phyloP scores from a whole-genome alignment of 2,329 filamentous ascomycete genomes.

The Xylaria digitata region DNA sequence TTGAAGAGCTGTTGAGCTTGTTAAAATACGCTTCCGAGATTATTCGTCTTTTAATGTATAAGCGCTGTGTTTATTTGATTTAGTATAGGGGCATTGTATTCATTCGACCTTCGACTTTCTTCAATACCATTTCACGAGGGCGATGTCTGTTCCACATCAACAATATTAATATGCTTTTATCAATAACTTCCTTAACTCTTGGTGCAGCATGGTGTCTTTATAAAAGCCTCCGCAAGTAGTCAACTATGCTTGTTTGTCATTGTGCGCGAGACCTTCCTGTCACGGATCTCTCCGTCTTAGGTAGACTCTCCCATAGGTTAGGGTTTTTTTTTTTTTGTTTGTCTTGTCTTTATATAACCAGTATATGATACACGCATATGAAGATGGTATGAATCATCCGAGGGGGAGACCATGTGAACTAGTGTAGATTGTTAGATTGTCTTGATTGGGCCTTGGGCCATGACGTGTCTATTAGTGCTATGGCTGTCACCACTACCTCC shows the following conservation, averaged over 20 bases:
- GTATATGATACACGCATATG: too few species aligned
- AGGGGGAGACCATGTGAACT: too few species aligned
- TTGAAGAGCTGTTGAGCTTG: slow-evolving; percentile 25
- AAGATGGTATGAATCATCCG: too few species aligned
- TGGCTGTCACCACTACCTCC: too few species aligned
- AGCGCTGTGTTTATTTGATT: slow-evolving; percentile 7
- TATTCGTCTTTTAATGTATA: slow-evolving; percentile 11
- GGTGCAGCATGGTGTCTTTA: not conserved
- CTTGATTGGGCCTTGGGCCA: not conserved
- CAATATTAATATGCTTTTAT: not conserved
- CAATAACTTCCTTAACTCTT: not conserved
- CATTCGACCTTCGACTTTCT: not conserved
- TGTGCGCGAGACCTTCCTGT: not conserved
- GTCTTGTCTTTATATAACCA: too few species aligned
- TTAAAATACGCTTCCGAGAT: slow-evolving; percentile 14
- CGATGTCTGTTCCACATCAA: not conserved
- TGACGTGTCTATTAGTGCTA: not conserved
- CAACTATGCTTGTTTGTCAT: not conserved
- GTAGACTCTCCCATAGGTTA: not conserved
- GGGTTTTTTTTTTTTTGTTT: too few species aligned
- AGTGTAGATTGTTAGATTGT: too few species aligned
- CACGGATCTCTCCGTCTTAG: not conserved
- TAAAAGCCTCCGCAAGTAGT: not conserved
- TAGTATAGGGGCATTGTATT: too few species aligned
- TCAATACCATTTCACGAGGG: slow-evolving; percentile 15